Percentiles rank a stretch among this genome's conserved stretches.
Evolutionary conservation across 2,329 filamentous ascomycete genomes (phyloP).

Genomic region (Chlorencoelia australis): DNA sequence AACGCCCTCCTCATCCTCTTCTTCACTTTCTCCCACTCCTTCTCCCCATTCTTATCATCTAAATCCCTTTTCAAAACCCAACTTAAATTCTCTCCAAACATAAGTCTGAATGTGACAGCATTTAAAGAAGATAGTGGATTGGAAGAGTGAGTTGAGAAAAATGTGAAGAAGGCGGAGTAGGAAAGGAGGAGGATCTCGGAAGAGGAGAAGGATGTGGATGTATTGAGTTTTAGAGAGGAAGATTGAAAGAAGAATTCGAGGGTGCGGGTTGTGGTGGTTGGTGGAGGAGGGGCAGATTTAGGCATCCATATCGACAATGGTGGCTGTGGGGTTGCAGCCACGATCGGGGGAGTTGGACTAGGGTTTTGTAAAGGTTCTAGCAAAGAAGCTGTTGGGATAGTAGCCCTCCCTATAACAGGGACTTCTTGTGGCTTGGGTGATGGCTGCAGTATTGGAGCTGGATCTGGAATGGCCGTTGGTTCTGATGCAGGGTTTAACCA

Average conservation of each 20-base stretch:
- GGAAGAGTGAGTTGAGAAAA: constrained; percentile 1
- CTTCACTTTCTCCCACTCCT: constrained; percentile 2
- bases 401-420: too few relatives aligned
- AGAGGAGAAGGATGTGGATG: neutral
- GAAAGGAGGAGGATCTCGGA: constrained; percentile 1
- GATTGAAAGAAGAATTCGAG: constrained; percentile 6
- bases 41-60: too few relatives aligned
- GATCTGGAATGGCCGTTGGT: too few relatives aligned
- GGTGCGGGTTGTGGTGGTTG: constrained; percentile 4
- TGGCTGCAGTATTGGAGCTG: too few relatives aligned
- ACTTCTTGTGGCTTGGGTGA: too few relatives aligned
- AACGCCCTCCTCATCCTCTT: constrained; percentile 6
- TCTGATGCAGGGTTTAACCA: too few relatives aligned
- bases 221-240: neutral
- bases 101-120: constrained; percentile 2
- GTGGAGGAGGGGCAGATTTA: neutral
- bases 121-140: neutral
- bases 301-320: neutral
- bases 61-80: constrained; percentile 2
- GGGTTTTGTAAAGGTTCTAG: too few relatives aligned
- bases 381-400: too few relatives aligned
- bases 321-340: neutral
- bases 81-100: constrained; percentile 6
- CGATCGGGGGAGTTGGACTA: too few relatives aligned
- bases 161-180: neutral